These are phyloP conservation scores for Encephalitozoon cuniculi DNA, from an alignment of 371 early-diverging fungal genomes.

Conservation along the genomic window DNA sequence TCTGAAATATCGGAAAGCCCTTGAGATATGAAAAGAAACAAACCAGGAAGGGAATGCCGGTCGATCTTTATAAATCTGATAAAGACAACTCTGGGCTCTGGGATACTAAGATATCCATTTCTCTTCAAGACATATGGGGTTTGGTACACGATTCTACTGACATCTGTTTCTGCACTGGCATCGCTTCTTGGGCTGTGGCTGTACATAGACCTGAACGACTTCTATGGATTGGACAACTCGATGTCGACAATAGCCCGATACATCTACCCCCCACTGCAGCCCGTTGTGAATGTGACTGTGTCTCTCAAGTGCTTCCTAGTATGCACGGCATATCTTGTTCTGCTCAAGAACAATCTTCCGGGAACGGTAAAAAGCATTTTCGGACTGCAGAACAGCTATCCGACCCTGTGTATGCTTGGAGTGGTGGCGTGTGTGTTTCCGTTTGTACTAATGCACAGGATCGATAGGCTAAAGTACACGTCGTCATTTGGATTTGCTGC, in stretches of 20 bases:
- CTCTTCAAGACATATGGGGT: conserved; percentile 33
- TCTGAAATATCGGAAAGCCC: not conserved
- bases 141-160: not conserved
- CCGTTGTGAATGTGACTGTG: conserved; percentile 19
- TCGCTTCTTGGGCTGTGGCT: conserved; percentile 31
- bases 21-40: conserved; percentile 4
- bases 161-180: conserved; percentile 10
- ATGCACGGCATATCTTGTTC: conserved; percentile 16
- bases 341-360: conserved; percentile 2
- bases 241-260: conserved; percentile 15
- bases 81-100: conserved; percentile 41
- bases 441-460: conserved; percentile 16
- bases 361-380: not conserved
- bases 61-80: conserved; percentile 36
- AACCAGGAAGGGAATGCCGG: not conserved
- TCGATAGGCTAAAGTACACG: conserved; percentile 26
- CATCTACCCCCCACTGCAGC: conserved; percentile 12
- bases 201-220: conserved; percentile 32
- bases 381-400: not conserved
- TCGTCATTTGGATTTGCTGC: conserved; percentile 32
- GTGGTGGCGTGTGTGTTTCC: conserved; percentile 17
- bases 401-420: not conserved
- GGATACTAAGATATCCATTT: conserved; percentile 38
- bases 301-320: conserved; percentile 40
- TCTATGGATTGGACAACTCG: conserved; percentile 20